Percentiles rank a stretch among this genome's conserved stretches.
Conservation (phyloP, 768 basidiomycete species). For the Galerina marginata region DNA sequence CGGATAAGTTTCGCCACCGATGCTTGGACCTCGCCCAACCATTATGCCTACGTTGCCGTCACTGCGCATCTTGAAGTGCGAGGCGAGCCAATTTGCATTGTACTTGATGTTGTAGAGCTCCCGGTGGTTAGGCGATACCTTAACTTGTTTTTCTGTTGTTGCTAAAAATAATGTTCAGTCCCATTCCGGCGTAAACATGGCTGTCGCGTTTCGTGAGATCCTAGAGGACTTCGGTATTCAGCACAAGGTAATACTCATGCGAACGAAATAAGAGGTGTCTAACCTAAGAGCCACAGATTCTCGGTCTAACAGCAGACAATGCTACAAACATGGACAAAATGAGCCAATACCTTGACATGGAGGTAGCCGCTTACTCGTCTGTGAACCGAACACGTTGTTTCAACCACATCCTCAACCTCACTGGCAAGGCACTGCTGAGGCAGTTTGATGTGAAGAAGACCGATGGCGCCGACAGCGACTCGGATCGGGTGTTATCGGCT, state of each 20-base stretch:
- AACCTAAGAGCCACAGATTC: conserved; percentile 5
- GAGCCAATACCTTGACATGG: background rate
- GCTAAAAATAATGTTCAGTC: background rate
- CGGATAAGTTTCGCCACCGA: conserved; percentile 20
- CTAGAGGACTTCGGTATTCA: conserved; percentile 1
- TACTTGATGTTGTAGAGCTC: conserved; percentile 7
- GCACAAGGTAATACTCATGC: conserved; percentile 7
- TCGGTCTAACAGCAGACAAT: background rate
- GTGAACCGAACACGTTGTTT: background rate
- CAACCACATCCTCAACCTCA: background rate
- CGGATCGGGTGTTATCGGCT: too few relatives aligned
- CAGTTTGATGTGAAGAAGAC: background rate
- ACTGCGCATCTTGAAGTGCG: background rate
- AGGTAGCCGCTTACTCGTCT: background rate
- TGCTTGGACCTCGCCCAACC: conserved; percentile 38
- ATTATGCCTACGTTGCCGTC: conserved; percentile 17
- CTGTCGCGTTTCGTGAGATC: background rate
- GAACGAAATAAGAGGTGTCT: too few relatives aligned
- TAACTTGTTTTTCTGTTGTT: background rate
- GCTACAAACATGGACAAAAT: background rate
- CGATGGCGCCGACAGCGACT: too few relatives aligned
- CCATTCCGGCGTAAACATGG: background rate
- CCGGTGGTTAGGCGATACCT: conserved; percentile 1
- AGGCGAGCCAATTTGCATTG: background rate
- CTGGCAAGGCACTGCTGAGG: background rate